Conservation (phyloP, 495 filamentous ascomycete genomes). For the Talaromyces borbonicus region DNA sequence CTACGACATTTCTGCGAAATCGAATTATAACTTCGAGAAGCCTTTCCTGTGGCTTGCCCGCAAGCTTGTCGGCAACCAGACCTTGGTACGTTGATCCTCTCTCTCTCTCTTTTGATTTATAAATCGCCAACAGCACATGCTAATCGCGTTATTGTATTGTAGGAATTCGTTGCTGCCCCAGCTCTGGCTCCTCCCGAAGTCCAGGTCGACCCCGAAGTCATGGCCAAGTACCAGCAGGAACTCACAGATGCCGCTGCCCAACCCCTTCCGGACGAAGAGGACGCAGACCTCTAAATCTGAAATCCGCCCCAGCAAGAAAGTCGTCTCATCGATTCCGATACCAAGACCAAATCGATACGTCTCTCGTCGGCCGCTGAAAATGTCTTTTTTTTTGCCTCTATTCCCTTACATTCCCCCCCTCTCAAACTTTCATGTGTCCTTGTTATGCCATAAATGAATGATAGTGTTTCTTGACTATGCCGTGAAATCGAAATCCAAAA, state of each 20-base stretch:
- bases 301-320: too few relatives aligned
- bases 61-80: conserved; percentile 92
- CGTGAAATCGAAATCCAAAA: conserved; percentile 3
- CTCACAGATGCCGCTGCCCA: conserved; percentile 70
- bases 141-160: not conserved
- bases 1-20: conserved; percentile 99
- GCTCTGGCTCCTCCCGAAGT: conserved; percentile 92
- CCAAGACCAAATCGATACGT: too few relatives aligned
- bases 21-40: conserved; percentile 99
- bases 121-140: not conserved
- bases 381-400: not conserved
- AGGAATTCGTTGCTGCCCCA: conserved; percentile 96
- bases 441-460: conserved; percentile 6
- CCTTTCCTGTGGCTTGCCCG: conserved; percentile 99
- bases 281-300: conserved; percentile 55
- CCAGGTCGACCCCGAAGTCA: conserved; percentile 69
- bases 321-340: too few relatives aligned
- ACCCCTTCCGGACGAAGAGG: conserved; percentile 95
- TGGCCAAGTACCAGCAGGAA: conserved; percentile 76
- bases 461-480: not conserved
- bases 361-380: not conserved
- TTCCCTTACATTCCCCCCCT: not conserved
- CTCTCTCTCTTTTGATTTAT: conserved; percentile 10
- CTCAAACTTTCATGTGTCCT: not conserved
- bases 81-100: conserved; percentile 52